phyloP scores from a whole-genome alignment of 116 monocot genomes.

The Zostera marina region DNA sequence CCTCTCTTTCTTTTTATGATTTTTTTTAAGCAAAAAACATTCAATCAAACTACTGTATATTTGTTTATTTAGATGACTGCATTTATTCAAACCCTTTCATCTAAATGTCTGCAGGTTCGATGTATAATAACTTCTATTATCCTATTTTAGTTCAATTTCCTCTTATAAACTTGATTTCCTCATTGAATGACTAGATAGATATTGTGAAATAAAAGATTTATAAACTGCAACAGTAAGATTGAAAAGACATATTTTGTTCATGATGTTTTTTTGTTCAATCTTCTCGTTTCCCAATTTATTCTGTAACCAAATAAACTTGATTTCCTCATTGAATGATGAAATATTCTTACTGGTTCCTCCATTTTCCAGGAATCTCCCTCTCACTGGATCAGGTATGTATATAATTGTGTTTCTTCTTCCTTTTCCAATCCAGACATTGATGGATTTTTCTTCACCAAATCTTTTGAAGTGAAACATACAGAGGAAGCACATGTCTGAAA shows the following conservation, averaged over 20 bases:
- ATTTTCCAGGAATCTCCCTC: constrained; percentile 30
- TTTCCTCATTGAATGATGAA: background rate
- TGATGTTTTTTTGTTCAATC: no score
- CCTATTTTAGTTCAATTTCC: no score
- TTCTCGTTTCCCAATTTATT: no score
- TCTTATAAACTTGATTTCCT: background rate
- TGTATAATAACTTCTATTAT: no score
- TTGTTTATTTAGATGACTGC: background rate
- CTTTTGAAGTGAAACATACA: constrained; percentile 26
- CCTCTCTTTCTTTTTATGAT: background rate
- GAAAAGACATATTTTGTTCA: no score
- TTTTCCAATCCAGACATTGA: background rate
- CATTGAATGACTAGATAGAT: no score
- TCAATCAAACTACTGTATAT: background rate
- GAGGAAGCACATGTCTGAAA: constrained; percentile 22
- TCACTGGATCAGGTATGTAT: constrained; percentile 32
- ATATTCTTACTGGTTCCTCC: background rate
- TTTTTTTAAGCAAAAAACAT: no score
- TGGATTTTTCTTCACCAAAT: constrained; percentile 2
- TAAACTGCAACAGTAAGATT: no score
- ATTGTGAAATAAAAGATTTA: no score
- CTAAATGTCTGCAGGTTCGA: background rate
- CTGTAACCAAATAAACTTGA: no score
- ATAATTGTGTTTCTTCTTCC: background rate
- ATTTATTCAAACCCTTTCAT: background rate